Evolutionary conservation across 805 yeast species (phyloP), one percentile per base, ranked within the genome.

Genomic region (Suhomyces sp.): DNA sequence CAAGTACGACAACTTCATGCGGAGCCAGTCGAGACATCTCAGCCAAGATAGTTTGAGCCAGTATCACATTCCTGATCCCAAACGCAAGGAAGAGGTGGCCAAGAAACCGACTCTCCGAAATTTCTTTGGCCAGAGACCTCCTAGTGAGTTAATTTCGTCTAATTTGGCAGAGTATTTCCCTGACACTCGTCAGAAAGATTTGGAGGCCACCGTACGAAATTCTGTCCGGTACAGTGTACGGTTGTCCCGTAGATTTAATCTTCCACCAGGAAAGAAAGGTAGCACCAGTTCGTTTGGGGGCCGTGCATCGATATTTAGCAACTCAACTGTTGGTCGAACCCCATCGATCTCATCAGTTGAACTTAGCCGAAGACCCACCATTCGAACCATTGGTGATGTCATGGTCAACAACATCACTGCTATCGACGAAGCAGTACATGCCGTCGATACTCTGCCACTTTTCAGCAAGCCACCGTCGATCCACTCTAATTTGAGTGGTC

Each of bases 81-180:
- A 44, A 21, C 31, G 47, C 15, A 31, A 25, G 24, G 39, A 44
- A 15, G 49, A 47, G 22, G 46, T 41, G 12, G 17, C 40, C 24
- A 46, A 47, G 24, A 43, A 45, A 41, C 51, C 62, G 5, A 60
- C 66, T 2, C 54, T 79, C 59, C 74, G 81, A 51, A 76, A 73
- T 50, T 79, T 88, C 53, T 85, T 86, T 67, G 96, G 96, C 21
- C 97, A 89, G 66, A 78, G 99, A 62, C 99, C 99, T 6, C 92
- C 98, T 0, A 85, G 94, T 53, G 96, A 90, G 63, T 79, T 92
- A 59, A 94, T 93, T 54, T 89, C 97, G 1, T 84, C 92, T 1
- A 90, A 93, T 62, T 73, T 93, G 57, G 86, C 91, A 1, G 96
- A 92, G 56, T 93, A 89, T 66, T 94, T 94, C 76, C 99, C 99